Evolutionary conservation across 169 alveolate species (phyloP).

Genomic region (Plasmodium cynomolgi): DNA sequence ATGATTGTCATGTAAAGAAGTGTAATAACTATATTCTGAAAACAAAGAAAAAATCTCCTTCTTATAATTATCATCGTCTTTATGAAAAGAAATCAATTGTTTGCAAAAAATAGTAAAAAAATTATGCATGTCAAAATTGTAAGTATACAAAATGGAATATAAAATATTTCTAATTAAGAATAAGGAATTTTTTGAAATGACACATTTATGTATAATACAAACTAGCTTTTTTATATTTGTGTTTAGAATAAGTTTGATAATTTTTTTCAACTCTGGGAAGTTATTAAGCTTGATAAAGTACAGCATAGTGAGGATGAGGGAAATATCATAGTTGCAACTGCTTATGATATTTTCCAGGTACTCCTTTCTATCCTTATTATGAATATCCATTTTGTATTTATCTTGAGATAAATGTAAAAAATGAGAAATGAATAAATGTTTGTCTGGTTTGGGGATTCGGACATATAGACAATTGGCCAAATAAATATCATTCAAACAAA

Average conservation of each 20-base stretch:
- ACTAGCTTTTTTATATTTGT: constrained; percentile 57
- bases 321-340: constrained; percentile 48
- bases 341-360: constrained; percentile 19
- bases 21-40: constrained; percentile 44
- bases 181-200: constrained; percentile 10
- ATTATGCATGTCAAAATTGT: constrained; percentile 30
- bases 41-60: constrained; percentile 56
- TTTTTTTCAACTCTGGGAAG: constrained; percentile 46
- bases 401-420: constrained; percentile 26
- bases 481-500: constrained; percentile 1
- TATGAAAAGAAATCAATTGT: constrained; percentile 26
- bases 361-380: background rate
- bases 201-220: constrained; percentile 36
- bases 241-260: constrained; percentile 41
- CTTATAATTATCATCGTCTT: constrained; percentile 57
- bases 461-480: constrained; percentile 54
- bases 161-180: constrained; percentile 56
- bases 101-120: constrained; percentile 53
- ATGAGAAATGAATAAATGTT: constrained; percentile 9
- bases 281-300: constrained; percentile 46
- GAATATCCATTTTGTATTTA: constrained; percentile 20
- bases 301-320: constrained; percentile 36
- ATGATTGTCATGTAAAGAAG: constrained; percentile 34
- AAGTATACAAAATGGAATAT: constrained; percentile 27
- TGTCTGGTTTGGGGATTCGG: constrained; percentile 46